phyloP scores from a whole-genome alignment of 164 flowering plant species.

The Stephania cephalantha region DNA sequence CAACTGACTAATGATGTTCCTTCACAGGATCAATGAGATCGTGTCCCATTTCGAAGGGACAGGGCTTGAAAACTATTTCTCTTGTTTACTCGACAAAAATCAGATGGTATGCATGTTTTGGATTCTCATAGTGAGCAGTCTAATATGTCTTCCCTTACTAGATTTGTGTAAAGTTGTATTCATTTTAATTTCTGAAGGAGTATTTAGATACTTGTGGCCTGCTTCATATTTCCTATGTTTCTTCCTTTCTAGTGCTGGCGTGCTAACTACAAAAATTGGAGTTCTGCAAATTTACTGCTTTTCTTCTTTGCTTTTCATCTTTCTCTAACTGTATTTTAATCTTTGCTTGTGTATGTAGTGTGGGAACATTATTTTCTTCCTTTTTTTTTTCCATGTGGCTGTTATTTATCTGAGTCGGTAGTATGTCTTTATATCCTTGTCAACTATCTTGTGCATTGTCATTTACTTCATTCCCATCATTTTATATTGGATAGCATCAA shows the following conservation, averaged over 20 bases:
- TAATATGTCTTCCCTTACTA: no score
- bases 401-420: no score
- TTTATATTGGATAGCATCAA: not conserved
- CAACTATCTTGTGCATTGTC: not conserved
- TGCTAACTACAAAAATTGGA: no score
- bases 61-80: slow-evolving; percentile 92
- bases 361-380: no score
- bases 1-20: not conserved
- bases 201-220: no score
- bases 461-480: not conserved
- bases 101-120: slow-evolving; percentile 47
- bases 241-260: no score
- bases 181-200: no score
- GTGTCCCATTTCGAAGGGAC: slow-evolving; percentile 93
- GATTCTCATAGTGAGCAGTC: not conserved
- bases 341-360: no score
- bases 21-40: slow-evolving; percentile 89
- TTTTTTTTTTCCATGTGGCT: no score
- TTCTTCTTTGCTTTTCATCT: not conserved
- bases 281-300: no score
- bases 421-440: not conserved
- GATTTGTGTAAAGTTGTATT: no score
- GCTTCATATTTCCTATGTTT: no score
- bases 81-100: slow-evolving; percentile 92
- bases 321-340: not conserved